phyloP scores from a whole-genome alignment of 495 filamentous ascomycete species.

The Daldinia grandis region DNA sequence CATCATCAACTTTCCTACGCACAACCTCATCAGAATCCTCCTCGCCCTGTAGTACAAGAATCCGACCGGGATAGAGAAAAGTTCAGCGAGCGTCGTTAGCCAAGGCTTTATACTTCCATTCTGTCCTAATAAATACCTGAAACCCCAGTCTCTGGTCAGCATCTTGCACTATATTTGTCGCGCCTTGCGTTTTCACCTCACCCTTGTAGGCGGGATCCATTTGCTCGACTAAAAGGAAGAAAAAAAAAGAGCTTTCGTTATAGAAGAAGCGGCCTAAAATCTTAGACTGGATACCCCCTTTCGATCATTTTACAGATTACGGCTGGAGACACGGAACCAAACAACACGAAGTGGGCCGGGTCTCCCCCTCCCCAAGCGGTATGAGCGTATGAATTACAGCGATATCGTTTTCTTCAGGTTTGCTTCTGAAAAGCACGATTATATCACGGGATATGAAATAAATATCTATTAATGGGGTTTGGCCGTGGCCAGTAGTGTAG shows the following conservation, averaged over 20 bases:
- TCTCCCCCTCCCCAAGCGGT: no score
- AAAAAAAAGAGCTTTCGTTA: no score
- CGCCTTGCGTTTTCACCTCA: background rate
- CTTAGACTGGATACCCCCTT: no score
- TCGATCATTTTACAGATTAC: background rate
- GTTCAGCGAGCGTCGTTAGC: conserved; percentile 32
- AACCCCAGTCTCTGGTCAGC: background rate
- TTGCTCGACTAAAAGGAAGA: background rate
- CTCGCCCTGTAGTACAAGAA: conserved; percentile 9
- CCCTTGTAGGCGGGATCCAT: background rate
- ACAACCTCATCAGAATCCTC: conserved; percentile 6
- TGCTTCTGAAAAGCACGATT: background rate
- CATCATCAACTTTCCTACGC: conserved; percentile 26
- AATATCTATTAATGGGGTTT: background rate
- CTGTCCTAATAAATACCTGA: no score
- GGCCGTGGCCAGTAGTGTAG: background rate
- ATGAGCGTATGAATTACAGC: no score
- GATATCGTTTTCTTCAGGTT: background rate
- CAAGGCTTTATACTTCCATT: background rate
- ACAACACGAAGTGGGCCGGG: background rate
- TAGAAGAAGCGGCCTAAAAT: no score
- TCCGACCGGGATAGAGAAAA: conserved; percentile 18
- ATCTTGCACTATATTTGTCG: background rate
- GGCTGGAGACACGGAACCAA: background rate
- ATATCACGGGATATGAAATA: background rate